Base-by-base conservation (phyloP, 345 rosid genomes). In the Capsella bursapastoris region DNA sequence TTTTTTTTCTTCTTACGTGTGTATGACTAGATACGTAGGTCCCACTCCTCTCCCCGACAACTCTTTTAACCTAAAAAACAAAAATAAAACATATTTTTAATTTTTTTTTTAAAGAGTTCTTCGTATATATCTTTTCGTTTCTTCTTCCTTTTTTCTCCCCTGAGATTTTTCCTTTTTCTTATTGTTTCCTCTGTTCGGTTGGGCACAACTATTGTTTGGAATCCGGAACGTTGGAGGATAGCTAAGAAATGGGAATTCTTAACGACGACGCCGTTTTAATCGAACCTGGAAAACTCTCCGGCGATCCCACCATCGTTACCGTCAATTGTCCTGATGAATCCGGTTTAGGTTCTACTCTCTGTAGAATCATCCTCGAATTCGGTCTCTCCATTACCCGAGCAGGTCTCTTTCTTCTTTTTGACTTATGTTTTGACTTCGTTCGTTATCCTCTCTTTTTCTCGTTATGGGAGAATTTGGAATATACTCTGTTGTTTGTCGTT, bases 261-360 rank as follows among this genome's bases (percentile, higher is more conserved):
- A 66, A 68, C 65, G 91, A 86, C 64, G 97, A 90, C 52, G 84
- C 87, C 70, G 93, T 90, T 31, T 66, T 88, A 14, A 68, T 90
- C 44, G 82, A 84, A 44, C 81, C 37, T 8, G 79, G 78, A 1
- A 81, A 76, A 60, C 27, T 2, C 60, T 60, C 87, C 32, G 78
- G 71, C 49, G 87, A 84, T 38, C 86, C 90, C 40, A 77, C 72
- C 49, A 74, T 87, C 49, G 80, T 89, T 66, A 87, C 94, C 71
- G 86, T 91, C 29, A 91, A 87, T 74, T 91, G 97, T 48, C 94
- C 97, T 1, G 94, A 91, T 73, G 84, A 91, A 71, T 80, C 88
- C 3, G 97, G 94, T 66, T 89, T 91, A 3, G 97, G 94, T 66
- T 91, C 90, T 45, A 90, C 88, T 71, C 83, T 91, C 57, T 87